These are phyloP conservation scores for Boletus rubescentipes DNA, from an alignment of 768 basidiomycete species.

Conservation along the genomic window DNA sequence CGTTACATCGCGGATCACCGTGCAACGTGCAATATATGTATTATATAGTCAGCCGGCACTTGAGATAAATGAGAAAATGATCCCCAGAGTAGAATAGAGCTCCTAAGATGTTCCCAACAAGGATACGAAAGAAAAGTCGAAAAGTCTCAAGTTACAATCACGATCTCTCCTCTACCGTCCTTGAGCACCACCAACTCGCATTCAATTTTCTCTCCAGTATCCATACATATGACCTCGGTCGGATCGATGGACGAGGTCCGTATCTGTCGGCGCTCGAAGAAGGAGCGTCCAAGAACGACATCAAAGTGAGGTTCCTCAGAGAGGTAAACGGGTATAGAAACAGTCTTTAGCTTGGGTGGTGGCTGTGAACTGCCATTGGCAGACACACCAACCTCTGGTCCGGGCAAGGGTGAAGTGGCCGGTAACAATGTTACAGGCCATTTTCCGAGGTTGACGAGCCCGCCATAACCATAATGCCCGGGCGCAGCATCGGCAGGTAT, in stretches of 20 bases:
- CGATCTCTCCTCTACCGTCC: slow-evolving; percentile 87
- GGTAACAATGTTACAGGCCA: slow-evolving; percentile 78
- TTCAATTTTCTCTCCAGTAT: slow-evolving; percentile 88
- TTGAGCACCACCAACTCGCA: slow-evolving; percentile 91
- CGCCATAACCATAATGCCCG: slow-evolving; percentile 92
- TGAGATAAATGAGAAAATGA: neutral
- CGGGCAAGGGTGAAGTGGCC: slow-evolving; percentile 3
- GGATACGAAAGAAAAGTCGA: neutral
- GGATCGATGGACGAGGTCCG: slow-evolving; percentile 80
- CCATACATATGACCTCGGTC: slow-evolving; percentile 88
- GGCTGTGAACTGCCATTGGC: neutral
- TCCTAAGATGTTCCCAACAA: neutral
- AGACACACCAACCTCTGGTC: neutral
- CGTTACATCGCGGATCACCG: neutral
- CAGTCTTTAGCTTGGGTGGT: slow-evolving; percentile 37
- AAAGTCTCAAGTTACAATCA: slow-evolving; percentile 64
- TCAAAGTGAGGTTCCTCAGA: slow-evolving; percentile 97
- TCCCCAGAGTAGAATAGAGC: neutral
- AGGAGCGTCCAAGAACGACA: slow-evolving; percentile 86
- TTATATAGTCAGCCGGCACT: neutral
- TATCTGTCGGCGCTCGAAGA: slow-evolving; percentile 80
- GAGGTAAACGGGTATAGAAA: slow-evolving; percentile 69
- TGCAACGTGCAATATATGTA: neutral
- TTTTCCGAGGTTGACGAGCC: slow-evolving; percentile 79
- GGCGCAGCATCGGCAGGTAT: slow-evolving; percentile 85